These are phyloP conservation scores for Suhomyces atakaporum DNA, from an alignment of 1,139 yeast species.

Conservation along the genomic window DNA sequence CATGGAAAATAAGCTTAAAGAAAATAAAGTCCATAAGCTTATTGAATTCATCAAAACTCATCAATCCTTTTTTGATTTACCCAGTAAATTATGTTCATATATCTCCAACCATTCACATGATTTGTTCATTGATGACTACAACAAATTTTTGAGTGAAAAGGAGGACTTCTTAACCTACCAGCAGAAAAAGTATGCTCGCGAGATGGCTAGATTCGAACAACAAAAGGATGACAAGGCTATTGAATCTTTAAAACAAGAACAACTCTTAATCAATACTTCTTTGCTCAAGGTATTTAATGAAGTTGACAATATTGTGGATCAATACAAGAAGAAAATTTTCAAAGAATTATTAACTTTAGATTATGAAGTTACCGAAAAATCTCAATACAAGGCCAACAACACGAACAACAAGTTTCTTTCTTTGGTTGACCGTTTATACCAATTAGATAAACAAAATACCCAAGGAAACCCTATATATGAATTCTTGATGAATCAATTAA, in stretches of 20 bases:
- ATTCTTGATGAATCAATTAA: constrained; percentile 49
- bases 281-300: constrained; percentile 59
- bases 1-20: constrained; percentile 61
- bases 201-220: constrained; percentile 16
- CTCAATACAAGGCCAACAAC: constrained; percentile 1
- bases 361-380: constrained; percentile 28
- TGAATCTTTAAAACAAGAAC: constrained; percentile 25
- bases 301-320: constrained; percentile 63
- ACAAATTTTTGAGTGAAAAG: constrained; percentile 48
- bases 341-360: constrained; percentile 51
- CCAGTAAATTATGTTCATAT: constrained; percentile 56
- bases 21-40: constrained; percentile 59
- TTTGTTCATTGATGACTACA: constrained; percentile 67
- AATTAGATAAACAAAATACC: constrained; percentile 40
- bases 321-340: constrained; percentile 67
- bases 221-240: constrained; percentile 20
- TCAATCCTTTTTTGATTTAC: constrained; percentile 69
- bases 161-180: constrained; percentile 21
- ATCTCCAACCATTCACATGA: constrained; percentile 68
- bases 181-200: constrained; percentile 18
- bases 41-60: constrained; percentile 64
- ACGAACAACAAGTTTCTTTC: constrained; percentile 45
- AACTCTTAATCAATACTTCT: constrained; percentile 32
- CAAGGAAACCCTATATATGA: constrained; percentile 65
- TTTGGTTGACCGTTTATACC: constrained; percentile 55